Base-by-base conservation (phyloP, 257 asterid species). In the Henckelia pumila region DNA sequence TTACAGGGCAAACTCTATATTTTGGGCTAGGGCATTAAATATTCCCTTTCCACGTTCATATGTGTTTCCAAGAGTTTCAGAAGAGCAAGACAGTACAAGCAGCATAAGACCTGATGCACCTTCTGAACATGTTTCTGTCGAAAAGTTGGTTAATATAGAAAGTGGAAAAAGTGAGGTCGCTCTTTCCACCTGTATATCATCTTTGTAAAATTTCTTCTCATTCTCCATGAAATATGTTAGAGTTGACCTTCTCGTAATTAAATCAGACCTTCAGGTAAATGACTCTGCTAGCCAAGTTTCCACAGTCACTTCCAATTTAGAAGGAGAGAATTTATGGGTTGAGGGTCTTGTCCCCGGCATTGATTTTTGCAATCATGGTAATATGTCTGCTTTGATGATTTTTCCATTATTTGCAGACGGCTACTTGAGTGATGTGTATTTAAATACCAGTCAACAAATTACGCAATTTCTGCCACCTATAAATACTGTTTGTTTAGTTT, bases 331-430 rank as follows among this genome's bases (percentile, higher is more conserved):
- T 44, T 52, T 82, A 60, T 91, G 89, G 91, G 87, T 91, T 64
- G 99, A 94, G 79, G 99, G 97, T 64, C 91, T 94, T 69, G 99
- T 94, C 56, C 97, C 97, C 7, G 97, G 97, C 81, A 94, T 94
- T 70, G 99, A 91, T 75, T 94, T 91, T 77, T 94, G 99, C 96
- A 94, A 94, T 80, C 97, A 94, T 70, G 96, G 99, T 93, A 86
- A 79, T 77, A 44, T 53, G 28, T 67, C 24, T 63, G 24, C 24
- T 32, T 8, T 47, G 7, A 28, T 49, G 33, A 32, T 28, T 25
- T 35, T 37, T 66, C 22, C 50, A 29, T 30, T 63, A 53, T 58
- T 23, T 30, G 63, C 60, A 35, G 52, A 60, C 61, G 55, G 74
- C 65, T 64, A 16, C 2, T 59, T 24, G 22, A 61, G 19, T 47